These are phyloP conservation scores for Phytopythium helicoides DNA, from an alignment of 352 stramenopile species.

Conservation along the genomic window DNA sequence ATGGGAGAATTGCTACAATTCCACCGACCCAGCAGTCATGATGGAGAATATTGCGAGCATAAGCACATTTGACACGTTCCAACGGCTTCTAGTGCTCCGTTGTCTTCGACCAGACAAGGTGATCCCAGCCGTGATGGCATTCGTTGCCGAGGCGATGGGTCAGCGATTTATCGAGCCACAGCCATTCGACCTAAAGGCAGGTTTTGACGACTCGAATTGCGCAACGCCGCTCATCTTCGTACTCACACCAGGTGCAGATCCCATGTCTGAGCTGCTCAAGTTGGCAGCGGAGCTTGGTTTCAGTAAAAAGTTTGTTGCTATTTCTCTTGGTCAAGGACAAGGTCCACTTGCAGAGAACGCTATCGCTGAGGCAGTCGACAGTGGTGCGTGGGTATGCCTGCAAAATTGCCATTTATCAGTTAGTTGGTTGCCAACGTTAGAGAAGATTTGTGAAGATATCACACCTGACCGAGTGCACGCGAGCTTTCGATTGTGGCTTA, in stretches of 20 bases:
- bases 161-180: constrained; percentile 92
- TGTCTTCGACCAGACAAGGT: constrained; percentile 93
- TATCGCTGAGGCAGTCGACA: constrained; percentile 92
- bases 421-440: constrained; percentile 93
- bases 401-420: constrained; percentile 96
- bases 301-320: constrained; percentile 90
- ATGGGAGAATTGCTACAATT: constrained; percentile 84
- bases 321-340: constrained; percentile 94
- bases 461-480: constrained; percentile 89
- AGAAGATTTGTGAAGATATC: constrained; percentile 94
- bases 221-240: constrained; percentile 96
- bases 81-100: constrained; percentile 89
- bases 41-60: constrained; percentile 56
- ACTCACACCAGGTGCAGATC: constrained; percentile 92
- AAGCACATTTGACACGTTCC: constrained; percentile 73
- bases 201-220: constrained; percentile 92
- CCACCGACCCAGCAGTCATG: constrained; percentile 74
- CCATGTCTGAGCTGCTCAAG: constrained; percentile 93
- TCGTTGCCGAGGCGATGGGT: constrained; percentile 89
- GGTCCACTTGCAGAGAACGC: constrained; percentile 89
- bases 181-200: constrained; percentile 91
- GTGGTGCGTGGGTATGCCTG: constrained; percentile 93
- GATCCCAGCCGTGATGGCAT: constrained; percentile 88
- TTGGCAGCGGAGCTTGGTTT: constrained; percentile 91
- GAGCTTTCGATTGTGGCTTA: constrained; percentile 94